These are phyloP conservation scores for Leccinum ochraceum DNA, from an alignment of 768 basidiomycete genomes.

Conservation along the genomic window DNA sequence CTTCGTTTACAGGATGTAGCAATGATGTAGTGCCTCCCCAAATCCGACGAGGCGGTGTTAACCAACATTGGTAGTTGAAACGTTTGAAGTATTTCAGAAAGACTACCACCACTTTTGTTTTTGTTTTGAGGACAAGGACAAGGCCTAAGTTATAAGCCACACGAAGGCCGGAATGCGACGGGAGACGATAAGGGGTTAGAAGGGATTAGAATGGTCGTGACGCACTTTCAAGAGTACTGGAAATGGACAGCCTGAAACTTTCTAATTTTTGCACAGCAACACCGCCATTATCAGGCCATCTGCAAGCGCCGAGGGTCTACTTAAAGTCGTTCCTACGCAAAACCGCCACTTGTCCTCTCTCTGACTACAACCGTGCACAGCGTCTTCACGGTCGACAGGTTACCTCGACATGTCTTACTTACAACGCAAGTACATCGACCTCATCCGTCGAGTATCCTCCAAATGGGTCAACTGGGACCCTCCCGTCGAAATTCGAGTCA, in stretches of 20 bases:
- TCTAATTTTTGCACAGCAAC: background rate
- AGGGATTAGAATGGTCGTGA: too few relatives aligned
- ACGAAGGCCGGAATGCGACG: too few relatives aligned
- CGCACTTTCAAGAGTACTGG: too few relatives aligned
- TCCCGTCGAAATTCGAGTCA: conserved; percentile 27
- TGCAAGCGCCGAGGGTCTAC: background rate
- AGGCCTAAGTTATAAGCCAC: too few relatives aligned
- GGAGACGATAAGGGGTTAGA: too few relatives aligned
- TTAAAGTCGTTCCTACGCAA: background rate
- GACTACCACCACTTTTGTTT: too few relatives aligned
- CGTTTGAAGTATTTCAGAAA: too few relatives aligned
- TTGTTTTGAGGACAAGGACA: too few relatives aligned
- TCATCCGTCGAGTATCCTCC: conserved; percentile 31
- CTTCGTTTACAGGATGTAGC: background rate
- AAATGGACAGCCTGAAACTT: too few relatives aligned
- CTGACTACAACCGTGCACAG: background rate
- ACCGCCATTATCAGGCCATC: background rate
- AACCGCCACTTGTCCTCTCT: background rate
- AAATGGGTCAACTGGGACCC: conserved; percentile 44
- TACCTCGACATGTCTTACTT: conserved; percentile 10
- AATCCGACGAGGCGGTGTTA: background rate
- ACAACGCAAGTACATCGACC: conserved; percentile 38
- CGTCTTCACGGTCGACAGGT: background rate
- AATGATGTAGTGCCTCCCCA: background rate
- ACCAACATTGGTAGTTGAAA: background rate